Evolutionary conservation across 2,329 filamentous ascomycete species (phyloP), one percentile per base, ranked within the genome.

Genomic region (Canariomyces notabilis): DNA sequence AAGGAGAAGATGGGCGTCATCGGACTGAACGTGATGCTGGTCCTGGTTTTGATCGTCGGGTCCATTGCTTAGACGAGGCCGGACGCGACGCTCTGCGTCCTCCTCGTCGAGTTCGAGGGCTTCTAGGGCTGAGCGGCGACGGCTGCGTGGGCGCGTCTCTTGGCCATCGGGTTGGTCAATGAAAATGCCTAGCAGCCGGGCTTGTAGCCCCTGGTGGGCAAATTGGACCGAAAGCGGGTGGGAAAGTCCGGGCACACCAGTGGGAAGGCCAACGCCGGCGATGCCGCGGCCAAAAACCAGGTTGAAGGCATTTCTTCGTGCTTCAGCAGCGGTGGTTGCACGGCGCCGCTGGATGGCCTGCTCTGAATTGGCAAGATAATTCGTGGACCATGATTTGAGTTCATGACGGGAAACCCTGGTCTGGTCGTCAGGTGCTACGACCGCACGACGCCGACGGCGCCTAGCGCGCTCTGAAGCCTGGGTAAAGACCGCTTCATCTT

Each of bases 291-390:
- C 69, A 39, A 72, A 68, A 1, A 65, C 64, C 6, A 70, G 46
- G 20, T 63, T 54, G 55, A 65, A 69, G 11, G 68, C 69, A 37
- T 69, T 70, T 36, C 61, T 66, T 48, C 61, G 71, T n/a, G 72
- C 67, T 52, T 71, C 67, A 3, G 61, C 54, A 9, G 48, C 37
- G 0, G 64, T 64, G 26, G 59, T 57, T 6, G 46, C 47, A 23
- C 55, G 52, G 35, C 57, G 44, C 46, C 50, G 42, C 64, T 64
- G 44, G 37, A 45, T 48, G 9, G 51, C 53, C 15, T 55, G 61
- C 21, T 64, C 56, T 78, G 87, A 89, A 53, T 82, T 83, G 9
- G 61, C 51, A 6, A 69, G 49, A 46, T 79, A 78, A 33, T 72
- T 57, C 1, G 53, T 45, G 42, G 63, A 58, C 74, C 73, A 77